Evolutionary conservation across 1,139 yeast species (phyloP), one percentile per base, ranked within the genome.

Genomic region (Scheffersomyces cryptocercus): DNA sequence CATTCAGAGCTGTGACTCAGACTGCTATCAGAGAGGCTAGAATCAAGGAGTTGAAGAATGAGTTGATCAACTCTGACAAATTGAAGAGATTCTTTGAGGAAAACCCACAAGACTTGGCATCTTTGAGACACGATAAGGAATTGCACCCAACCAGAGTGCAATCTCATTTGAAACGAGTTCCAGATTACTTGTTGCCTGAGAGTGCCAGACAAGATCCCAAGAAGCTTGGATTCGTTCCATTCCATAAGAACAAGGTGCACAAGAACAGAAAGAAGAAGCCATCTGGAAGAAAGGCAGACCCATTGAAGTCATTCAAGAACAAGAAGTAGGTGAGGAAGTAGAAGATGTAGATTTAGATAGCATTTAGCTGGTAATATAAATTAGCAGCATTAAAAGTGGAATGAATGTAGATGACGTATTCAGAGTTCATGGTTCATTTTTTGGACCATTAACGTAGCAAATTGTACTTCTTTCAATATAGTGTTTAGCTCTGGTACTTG

Each of bases 31-130:
- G 98, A 65, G 98, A 93, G 60, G 98, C 99, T 1, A 81, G 99
- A 58, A 81, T 91, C 44, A 87, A 84, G 61, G 99, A 95, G 64
- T 77, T 95, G 62, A 87, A 88, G 62, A 81, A 85, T 56, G 99
- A 95, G 65, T 75, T 95, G 62, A 73, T 95, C 49, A 82, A 91
- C 36, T 87, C 95, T 52, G 97, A 90, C 51, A 90, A 89, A 59
- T 78, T 95, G 61, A 90, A 90, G 66, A 81, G 97, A 58, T 96
- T 90, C 68, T 95, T 95, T 60, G 97, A 93, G 66, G 99, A 93
- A 61, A 93, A 93, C 62, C 99, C 99, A n/a, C 95, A 89, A 59
- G 99, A 95, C 66, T 76, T 93, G 58, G 83, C 83, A 11, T 82
- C 86, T 42, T 79, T 93, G 62, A 85, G 97, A 62, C 99, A 93